These are phyloP conservation scores for Yarrowia hollandica DNA, from an alignment of 805 yeast species.

Conservation along the genomic window DNA sequence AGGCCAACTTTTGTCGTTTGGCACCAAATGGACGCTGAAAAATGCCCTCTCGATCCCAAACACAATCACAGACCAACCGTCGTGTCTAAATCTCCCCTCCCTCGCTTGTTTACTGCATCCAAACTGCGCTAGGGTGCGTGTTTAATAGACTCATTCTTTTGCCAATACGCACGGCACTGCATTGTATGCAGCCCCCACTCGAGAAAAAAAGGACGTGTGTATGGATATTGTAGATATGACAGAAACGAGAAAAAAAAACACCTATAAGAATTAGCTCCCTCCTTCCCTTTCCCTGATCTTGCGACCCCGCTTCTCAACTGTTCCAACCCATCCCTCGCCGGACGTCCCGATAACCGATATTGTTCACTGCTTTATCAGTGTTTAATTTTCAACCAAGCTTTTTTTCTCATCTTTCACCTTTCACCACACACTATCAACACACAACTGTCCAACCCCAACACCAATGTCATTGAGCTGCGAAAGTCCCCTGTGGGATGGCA, in stretches of 20 bases:
- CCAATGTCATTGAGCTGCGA: conserved; percentile 29
- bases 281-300: not conserved
- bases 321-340: no score
- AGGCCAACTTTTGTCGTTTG: no score
- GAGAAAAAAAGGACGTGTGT: not conserved
- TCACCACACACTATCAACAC: not conserved
- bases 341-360: no score
- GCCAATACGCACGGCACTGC: conserved; percentile 26
- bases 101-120: conserved; percentile 12
- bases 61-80: no score
- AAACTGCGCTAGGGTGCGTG: conserved; percentile 1
- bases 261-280: not conserved
- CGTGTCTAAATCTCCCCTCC: no score
- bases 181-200: conserved; percentile 26
- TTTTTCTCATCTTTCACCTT: not conserved
- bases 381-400: not conserved
- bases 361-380: conserved; percentile 14
- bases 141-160: conserved; percentile 22
- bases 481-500: conserved; percentile 29
- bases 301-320: no score
- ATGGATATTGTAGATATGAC: no score
- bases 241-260: not conserved
- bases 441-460: not conserved
- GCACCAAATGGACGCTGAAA: no score
- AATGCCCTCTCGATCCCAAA: no score